Evolutionary conservation across 805 yeast species (phyloP).

Genomic region (Candida schatavii): DNA sequence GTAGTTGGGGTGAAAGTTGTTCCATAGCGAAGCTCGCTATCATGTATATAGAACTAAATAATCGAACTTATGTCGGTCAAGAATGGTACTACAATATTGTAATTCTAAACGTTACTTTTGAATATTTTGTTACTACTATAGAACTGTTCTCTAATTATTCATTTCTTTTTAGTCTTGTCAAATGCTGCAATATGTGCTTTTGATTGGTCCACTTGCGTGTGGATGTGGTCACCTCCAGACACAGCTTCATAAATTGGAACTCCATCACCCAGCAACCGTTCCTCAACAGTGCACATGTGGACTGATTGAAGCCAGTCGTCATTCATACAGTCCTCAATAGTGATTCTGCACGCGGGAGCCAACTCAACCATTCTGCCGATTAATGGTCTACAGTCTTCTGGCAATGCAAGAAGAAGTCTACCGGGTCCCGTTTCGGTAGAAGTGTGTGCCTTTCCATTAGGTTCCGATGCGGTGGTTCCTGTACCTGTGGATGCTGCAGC

Average conservation of each 20-base stretch:
- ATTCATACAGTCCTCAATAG: constrained; percentile 73
- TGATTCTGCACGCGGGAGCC: constrained; percentile 82
- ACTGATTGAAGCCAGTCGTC: constrained; percentile 68
- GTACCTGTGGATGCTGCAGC: constrained; percentile 10
- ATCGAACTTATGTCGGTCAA: too few species aligned
- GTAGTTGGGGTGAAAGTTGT: constrained; percentile 84
- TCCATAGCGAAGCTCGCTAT: too few species aligned
- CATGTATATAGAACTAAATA: too few species aligned
- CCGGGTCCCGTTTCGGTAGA: constrained; percentile 69
- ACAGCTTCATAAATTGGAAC: constrained; percentile 34
- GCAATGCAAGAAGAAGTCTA: constrained; percentile 65
- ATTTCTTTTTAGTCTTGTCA: constrained; percentile 74
- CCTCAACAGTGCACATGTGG: constrained; percentile 66
- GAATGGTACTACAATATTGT: too few species aligned
- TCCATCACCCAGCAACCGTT: constrained; percentile 35
- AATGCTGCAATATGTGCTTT: constrained; percentile 94
- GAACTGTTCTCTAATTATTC: too few species aligned
- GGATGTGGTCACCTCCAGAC: constrained; percentile 63
- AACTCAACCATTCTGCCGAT: constrained; percentile 76
- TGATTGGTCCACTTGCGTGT: constrained; percentile 86
- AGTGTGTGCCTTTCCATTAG: constrained; percentile 49
- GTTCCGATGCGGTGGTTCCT: constrained; percentile 11
- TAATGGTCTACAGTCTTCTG: constrained; percentile 64
- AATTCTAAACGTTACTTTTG: too few species aligned
- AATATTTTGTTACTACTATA: too few species aligned